phyloP scores from a whole-genome alignment of 805 yeast species.

The Candida caryicola region DNA sequence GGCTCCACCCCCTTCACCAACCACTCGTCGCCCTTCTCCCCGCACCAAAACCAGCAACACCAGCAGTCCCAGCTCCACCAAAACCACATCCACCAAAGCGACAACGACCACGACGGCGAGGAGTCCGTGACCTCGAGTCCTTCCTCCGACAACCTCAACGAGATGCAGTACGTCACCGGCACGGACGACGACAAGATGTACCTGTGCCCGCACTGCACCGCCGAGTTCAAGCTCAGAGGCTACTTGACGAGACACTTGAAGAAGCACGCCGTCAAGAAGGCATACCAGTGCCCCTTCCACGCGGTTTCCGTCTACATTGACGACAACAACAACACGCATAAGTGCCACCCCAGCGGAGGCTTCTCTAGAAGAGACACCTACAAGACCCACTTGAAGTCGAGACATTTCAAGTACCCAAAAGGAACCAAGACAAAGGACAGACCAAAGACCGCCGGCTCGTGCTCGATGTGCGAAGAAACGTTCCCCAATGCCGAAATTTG shows the following conservation, averaged over 20 bases:
- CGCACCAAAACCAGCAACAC: slow-evolving; percentile 13
- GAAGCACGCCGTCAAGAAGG: slow-evolving; percentile 49
- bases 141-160: slow-evolving; percentile 14
- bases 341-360: slow-evolving; percentile 58
- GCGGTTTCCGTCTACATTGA: slow-evolving; percentile 34
- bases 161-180: slow-evolving; percentile 3
- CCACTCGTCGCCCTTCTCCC: slow-evolving; percentile 26
- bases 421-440: slow-evolving; percentile 51
- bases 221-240: slow-evolving; percentile 49
- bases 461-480: slow-evolving; percentile 53
- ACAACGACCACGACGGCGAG: slow-evolving; percentile 3
- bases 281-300: slow-evolving; percentile 56
- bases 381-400: slow-evolving; percentile 54
- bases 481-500: slow-evolving; percentile 50
- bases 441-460: slow-evolving; percentile 42
- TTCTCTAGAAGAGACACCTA: slow-evolving; percentile 60
- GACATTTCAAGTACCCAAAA: slow-evolving; percentile 56
- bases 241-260: slow-evolving; percentile 55
- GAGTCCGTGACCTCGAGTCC: slow-evolving; percentile 5
- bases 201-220: slow-evolving; percentile 49
- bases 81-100: too few species aligned
- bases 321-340: slow-evolving; percentile 39
- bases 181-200: slow-evolving; percentile 24
- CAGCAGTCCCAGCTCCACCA: not conserved
- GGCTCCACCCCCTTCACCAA: slow-evolving; percentile 29